Conservation (phyloP, 345 rosid species). For the Sapria himalayana region DNA sequence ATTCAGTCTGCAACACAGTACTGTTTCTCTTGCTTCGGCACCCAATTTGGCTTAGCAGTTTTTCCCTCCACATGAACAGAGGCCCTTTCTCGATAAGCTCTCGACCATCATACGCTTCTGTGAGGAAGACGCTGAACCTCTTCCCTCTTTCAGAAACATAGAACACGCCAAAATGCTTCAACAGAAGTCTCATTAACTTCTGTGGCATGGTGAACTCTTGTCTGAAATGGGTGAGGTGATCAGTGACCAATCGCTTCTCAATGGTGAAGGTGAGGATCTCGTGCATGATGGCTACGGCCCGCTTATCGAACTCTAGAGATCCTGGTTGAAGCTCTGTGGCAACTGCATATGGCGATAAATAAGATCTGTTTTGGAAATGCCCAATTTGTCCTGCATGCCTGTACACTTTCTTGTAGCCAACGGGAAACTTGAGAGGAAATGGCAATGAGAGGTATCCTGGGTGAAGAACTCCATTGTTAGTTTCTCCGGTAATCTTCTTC, state of each 20-base stretch:
- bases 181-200: constrained; percentile 74
- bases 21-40: constrained; percentile 40
- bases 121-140: constrained; percentile 70
- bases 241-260: constrained; percentile 75
- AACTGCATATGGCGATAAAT: constrained; percentile 72
- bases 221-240: constrained; percentile 75
- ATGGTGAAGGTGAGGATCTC: constrained; percentile 75
- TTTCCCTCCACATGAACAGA: constrained; percentile 57
- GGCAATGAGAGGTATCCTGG: constrained; percentile 59
- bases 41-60: constrained; percentile 27
- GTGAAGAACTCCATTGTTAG: constrained; percentile 15
- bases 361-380: constrained; percentile 61
- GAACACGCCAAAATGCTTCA: constrained; percentile 76
- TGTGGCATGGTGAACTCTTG: constrained; percentile 71
- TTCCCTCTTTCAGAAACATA: constrained; percentile 89
- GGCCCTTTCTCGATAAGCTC: constrained; percentile 47
- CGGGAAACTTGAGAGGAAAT: constrained; percentile 64
- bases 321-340: constrained; percentile 49
- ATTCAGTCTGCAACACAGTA: no score
- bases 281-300: constrained; percentile 75
- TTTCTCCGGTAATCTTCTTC: constrained; percentile 30
- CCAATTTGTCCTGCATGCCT: constrained; percentile 56
- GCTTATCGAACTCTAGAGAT: constrained; percentile 68
- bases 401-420: constrained; percentile 49
- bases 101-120: constrained; percentile 46